Evolutionary conservation across 1,284 basidiomycete genomes (phyloP), one percentile per base, ranked within the genome.

Genomic region (Singerocomus inundabilis): DNA sequence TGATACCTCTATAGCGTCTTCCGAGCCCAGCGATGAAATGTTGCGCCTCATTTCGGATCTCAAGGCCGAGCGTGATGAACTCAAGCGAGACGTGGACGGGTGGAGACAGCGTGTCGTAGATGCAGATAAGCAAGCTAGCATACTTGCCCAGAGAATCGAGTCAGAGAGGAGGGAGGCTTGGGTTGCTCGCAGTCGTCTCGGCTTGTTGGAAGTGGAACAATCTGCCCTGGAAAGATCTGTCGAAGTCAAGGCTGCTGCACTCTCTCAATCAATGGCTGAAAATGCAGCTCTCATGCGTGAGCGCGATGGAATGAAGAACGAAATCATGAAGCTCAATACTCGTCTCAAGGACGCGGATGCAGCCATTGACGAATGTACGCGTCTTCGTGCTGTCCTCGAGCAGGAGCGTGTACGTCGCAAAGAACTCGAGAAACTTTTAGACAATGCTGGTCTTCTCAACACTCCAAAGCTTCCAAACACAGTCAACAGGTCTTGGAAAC

Each of bases 31-130:
- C 50, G 85, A 89, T 58, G 88, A 91, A 70, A 82, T 89, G 81
- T 67, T 88, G 37, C 75, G 77, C 58, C 74, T 89, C 37, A 74
- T 91, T 41, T 74, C 82, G 2, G 88, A 91, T 64, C 74, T 91
- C 56, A 90, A 88, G 61, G 74, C 80, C 0, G 88, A 91, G 62
- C 76, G 89, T 16, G 88, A 91, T 59, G 86, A 89, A 56, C 72
- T 91, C 45, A 88, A 84, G 67, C 76, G 77, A 43, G 88, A 91
- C 64, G 80, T 88, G 1, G 83, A 87, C 56, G 86, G 84, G 0
- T 90, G 87, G 85, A 76, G 85, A 50, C 77, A 71, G 28, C 78
- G 88, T 26, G 82, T 89, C 32, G 74, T 72, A 15, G 84, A 88
- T 61, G 72, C 85, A 53, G 84, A 90, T 56, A 81, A 77, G 51